phyloP scores from a whole-genome alignment of 2,329 filamentous ascomycete genomes.

The Colletotrichum sp. region DNA sequence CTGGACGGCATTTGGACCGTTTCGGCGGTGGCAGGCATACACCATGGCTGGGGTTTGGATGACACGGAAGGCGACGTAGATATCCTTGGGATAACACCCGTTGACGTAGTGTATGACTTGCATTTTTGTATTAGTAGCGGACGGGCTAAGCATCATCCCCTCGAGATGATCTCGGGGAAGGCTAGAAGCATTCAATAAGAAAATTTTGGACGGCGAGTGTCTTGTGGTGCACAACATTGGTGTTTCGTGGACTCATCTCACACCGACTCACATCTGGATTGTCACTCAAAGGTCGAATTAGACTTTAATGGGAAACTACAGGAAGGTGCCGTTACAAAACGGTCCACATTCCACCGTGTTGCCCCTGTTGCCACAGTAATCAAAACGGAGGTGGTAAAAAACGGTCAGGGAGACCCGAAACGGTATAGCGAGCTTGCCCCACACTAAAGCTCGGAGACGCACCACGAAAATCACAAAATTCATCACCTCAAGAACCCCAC shows the following conservation, averaged over 20 bases:
- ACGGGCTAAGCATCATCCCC: not conserved
- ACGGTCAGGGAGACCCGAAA: not conserved
- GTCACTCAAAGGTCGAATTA: not conserved
- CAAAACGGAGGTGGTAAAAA: not conserved
- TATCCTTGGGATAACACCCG: not conserved
- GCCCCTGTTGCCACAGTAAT: not conserved
- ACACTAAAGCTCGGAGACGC: conserved; percentile 14
- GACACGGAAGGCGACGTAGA: not conserved
- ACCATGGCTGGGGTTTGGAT: conserved; percentile 9
- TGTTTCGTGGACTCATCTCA: not conserved
- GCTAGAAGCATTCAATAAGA: not conserved
- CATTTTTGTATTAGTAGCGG: not conserved
- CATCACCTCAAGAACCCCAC: conserved; percentile 16
- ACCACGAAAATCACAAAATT: conserved; percentile 23
- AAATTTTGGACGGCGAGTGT: not conserved
- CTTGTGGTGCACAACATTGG: not conserved
- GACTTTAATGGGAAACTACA: not conserved
- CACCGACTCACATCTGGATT: not conserved
- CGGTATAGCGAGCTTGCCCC: conserved; percentile 4
- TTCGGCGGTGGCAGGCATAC: not conserved
- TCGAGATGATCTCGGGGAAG: not conserved
- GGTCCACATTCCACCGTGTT: not conserved
- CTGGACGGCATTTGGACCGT: conserved; percentile 8
- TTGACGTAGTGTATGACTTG: conserved; percentile 8
- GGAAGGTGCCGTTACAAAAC: not conserved